Percentiles rank a stretch among this genome's conserved stretches.
Conservation (phyloP, 1,284 basidiomycete species). For the Vanrija sp. region DNA sequence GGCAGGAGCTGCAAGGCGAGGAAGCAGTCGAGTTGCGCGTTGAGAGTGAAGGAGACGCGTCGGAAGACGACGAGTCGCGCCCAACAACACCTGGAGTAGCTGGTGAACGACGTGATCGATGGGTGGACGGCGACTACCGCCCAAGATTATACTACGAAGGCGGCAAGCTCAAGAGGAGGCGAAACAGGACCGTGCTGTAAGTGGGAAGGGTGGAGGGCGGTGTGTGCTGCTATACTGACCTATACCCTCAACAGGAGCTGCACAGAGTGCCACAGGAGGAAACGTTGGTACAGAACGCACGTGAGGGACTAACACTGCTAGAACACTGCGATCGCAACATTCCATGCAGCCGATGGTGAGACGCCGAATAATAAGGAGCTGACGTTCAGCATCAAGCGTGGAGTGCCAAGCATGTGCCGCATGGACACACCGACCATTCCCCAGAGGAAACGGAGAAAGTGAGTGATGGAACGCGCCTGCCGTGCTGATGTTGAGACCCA, state of each 20-base stretch:
- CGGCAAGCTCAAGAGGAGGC: slow-evolving; percentile 33
- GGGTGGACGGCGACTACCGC: slow-evolving; percentile 11
- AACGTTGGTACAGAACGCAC: slow-evolving; percentile 17
- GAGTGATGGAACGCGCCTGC: slow-evolving; percentile 2
- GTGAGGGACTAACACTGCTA: slow-evolving; percentile 11
- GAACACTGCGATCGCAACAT: slow-evolving; percentile 46
- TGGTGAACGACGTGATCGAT: slow-evolving; percentile 4
- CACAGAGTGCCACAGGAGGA: slow-evolving; percentile 45
- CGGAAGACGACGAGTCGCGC: slow-evolving; percentile 7
- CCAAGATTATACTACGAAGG: slow-evolving; percentile 21
- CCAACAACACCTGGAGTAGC: background rate
- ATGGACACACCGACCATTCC: slow-evolving; percentile 43
- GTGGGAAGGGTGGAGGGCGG: background rate
- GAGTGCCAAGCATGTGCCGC: slow-evolving; percentile 43
- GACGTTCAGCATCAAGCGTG: slow-evolving; percentile 36
- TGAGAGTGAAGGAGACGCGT: slow-evolving; percentile 4
- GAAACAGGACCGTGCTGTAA: slow-evolving; percentile 45
- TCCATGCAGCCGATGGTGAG: slow-evolving; percentile 44
- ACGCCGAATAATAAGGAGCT: background rate
- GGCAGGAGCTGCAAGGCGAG: slow-evolving; percentile 3
- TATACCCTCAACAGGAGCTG: slow-evolving; percentile 32
- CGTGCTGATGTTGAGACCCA: slow-evolving; percentile 2
- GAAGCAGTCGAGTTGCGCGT: slow-evolving; percentile 2
- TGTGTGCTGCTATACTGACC: background rate
- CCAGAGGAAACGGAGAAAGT: slow-evolving; percentile 38